phyloP scores from a whole-genome alignment of 345 rosid species.

The Eucalyptus victrix region DNA sequence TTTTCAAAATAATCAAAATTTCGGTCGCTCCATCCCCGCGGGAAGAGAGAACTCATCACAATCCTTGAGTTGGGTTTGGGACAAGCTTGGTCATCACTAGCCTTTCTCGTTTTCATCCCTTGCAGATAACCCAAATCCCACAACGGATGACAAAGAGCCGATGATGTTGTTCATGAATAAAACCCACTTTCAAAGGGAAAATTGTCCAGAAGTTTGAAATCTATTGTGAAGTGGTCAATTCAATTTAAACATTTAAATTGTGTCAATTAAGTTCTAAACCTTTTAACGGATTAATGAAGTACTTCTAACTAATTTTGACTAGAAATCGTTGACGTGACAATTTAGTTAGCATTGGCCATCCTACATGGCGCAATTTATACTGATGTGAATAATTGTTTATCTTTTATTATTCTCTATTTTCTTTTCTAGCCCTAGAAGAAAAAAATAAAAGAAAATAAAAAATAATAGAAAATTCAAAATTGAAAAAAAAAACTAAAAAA shows the following conservation, averaged over 20 bases:
- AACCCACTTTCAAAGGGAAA: not conserved
- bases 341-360: not conserved
- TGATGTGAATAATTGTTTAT: no score
- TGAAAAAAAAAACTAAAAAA: no score
- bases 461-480: no score
- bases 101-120: not conserved
- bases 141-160: not conserved
- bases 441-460: no score
- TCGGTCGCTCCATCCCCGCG: not conserved
- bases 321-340: not conserved
- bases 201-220: not conserved
- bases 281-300: not conserved
- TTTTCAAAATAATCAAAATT: not conserved
- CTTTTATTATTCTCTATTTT: no score
- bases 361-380: accelerated
- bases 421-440: not conserved
- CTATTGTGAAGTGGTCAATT: no score
- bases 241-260: no score
- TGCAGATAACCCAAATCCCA: not conserved
- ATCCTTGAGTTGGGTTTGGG: not conserved
- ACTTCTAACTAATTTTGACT: not conserved
- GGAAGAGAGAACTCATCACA: not conserved
- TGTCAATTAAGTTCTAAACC: not conserved
- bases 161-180: not conserved
- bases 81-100: not conserved